Evolutionary conservation across 2,329 filamentous ascomycete genomes (phyloP), one percentile per base, ranked within the genome.

Genomic region (Leptosphaerulina australis): DNA sequence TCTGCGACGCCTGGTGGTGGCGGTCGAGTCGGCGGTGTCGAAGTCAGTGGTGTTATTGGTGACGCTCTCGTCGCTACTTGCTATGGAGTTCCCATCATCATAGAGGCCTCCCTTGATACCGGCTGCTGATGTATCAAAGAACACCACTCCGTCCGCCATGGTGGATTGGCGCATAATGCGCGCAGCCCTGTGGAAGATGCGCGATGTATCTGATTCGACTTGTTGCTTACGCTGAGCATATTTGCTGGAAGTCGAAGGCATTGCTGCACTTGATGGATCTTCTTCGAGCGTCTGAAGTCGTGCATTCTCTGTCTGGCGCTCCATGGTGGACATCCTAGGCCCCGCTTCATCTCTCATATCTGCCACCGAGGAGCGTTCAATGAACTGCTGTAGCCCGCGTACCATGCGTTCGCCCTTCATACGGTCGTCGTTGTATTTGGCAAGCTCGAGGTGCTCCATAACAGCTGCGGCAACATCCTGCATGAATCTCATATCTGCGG

Each of bases 151-250:
- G 33, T 71, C 68, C 2, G 67, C 59, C 14, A 66, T 58, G 8
- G 62, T 68, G 3, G 62, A 68, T 26, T 72, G 62, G 6, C 67
- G 66, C 30, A 72, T 68, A 21, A 71, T 69, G 14, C 65, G 65
- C 10, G 69, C 69, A 8, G 70, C 70, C n/a, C 68, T 48, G 25
- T 70, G 67, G 33, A 70, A 72, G 26, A 71, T 64, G n/a, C 60
- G 65, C 22, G 56, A 58, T 20, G 53, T 56, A 41, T 62, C 64
- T 5, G 56, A 59, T 21, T 67, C 63, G 18, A 44, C 12, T n/a
- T 68, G 62, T 14, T 44, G 47, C 49, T 63, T 66, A 41, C 56
- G 61, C 29, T 61, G 60, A 21, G 59, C 50, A 25, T 59, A 57
- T 31, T 55, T 61, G 36, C 38, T 46, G 3, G 55, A 41, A 2